Evolutionary conservation across 108 stramenopile genomes (phyloP).

Genomic region (Cylindrotheca closterium): DNA sequence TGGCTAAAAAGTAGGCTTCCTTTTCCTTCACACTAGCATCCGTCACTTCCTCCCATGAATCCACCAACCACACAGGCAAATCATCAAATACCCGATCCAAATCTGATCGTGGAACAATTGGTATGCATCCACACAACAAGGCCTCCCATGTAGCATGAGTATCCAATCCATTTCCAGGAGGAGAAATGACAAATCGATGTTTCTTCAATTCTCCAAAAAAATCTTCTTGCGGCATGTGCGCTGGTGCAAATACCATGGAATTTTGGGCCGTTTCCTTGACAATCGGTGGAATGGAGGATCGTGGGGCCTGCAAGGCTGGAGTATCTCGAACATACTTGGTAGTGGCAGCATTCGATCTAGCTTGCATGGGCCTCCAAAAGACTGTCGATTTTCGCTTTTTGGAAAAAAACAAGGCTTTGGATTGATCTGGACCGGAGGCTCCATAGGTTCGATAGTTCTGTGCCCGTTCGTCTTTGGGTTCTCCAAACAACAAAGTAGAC

Average conservation of each 20-base stretch:
- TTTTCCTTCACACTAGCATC: not conserved
- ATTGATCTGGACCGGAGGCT: not conserved
- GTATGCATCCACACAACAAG: conserved; percentile 1
- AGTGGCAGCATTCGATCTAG: not conserved
- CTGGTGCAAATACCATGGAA: no score
- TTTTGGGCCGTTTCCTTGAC: conserved; percentile 17
- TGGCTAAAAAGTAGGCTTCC: not conserved
- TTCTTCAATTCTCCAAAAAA: conserved; percentile 57
- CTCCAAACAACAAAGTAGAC: not conserved
- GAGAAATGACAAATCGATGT: conserved; percentile 13
- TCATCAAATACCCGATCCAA: conserved; percentile 3
- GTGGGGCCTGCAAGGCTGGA: not conserved
- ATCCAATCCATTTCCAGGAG: conserved; percentile 2
- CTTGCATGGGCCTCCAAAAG: not conserved
- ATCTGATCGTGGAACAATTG: not conserved
- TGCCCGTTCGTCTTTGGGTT: not conserved
- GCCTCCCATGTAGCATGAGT: conserved; percentile 12
- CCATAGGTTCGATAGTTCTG: not conserved
- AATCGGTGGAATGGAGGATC: not conserved
- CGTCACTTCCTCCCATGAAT: conserved; percentile 1
- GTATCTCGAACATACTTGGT: conserved; percentile 2
- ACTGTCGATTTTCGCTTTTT: not conserved
- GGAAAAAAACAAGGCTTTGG: not conserved
- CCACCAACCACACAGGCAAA: conserved; percentile 5
- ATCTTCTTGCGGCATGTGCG: conserved; percentile 59